phyloP scores from a whole-genome alignment of 2,329 filamentous ascomycete species.

The Alternaria sp. region DNA sequence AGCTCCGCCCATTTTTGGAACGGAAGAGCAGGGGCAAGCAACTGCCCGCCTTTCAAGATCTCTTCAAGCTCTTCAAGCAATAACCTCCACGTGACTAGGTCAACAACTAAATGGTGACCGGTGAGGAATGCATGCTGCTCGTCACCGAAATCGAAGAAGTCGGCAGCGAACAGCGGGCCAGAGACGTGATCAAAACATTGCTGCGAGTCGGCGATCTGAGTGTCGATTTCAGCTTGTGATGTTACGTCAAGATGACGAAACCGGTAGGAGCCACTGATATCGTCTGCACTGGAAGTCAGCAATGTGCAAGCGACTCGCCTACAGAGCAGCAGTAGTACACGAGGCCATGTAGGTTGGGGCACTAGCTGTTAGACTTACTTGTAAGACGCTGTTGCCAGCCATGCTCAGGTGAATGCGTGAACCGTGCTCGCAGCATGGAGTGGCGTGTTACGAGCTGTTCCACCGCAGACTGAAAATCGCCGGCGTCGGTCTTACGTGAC shows the following conservation, averaged over 20 bases:
- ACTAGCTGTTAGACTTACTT: conserved; percentile 12
- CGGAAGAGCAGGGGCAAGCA: conserved; percentile 39
- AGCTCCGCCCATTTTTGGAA: conserved; percentile 51
- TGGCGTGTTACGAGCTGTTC: conserved; percentile 36
- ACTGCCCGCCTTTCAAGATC: conserved; percentile 34
- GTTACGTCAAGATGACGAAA: conserved; percentile 31
- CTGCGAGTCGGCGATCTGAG: conserved; percentile 40
- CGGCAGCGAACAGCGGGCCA: conserved; percentile 42
- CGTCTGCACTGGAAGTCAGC: conserved; percentile 18
- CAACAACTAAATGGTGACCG: conserved; percentile 49
- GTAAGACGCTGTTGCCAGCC: conserved; percentile 45
- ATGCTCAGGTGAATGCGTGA: conserved; percentile 25
- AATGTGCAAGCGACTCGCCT: not conserved
- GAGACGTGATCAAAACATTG: conserved; percentile 33
- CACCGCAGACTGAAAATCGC: conserved; percentile 33
- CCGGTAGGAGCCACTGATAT: conserved; percentile 35
- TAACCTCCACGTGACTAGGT: conserved; percentile 56
- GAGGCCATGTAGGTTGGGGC: not conserved
- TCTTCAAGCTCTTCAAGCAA: conserved; percentile 55
- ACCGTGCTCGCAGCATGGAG: conserved; percentile 44
- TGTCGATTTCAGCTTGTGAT: conserved; percentile 33
- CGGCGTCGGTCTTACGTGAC: conserved; percentile 27
- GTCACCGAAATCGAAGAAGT: conserved; percentile 43
- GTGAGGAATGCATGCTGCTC: conserved; percentile 45
- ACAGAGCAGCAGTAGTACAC: not conserved